Base-by-base conservation (phyloP, 805 yeast species). In the Ogataea haglerorum region DNA sequence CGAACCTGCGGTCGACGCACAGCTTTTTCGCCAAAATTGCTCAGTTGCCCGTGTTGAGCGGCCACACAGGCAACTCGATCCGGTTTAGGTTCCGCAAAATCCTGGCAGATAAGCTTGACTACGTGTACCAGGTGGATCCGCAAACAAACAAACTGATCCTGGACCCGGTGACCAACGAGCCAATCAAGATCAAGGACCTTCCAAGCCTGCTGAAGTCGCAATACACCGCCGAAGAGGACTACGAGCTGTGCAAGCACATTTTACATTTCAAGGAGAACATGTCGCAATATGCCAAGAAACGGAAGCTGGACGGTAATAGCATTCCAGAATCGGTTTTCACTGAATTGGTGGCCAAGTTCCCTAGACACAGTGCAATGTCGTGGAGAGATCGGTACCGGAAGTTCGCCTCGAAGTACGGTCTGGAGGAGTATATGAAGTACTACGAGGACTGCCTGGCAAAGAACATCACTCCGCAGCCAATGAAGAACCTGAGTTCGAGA, bases 301-400 rank as follows among this genome's bases (percentile, higher is more conserved):
- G 53, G 26, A 55, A 53, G 38, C 35, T 46, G 15, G 55, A 50
- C n/a, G 46, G 48, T 2, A 43, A 52, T 24, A 51, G 51, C 23
- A 55, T 60, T 26, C 68, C 67, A 3, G 67, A 64, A 48, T 54
- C 66, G 14, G 67, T 72, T 14, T 73, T 70, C 51, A 64, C 63
- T 13, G 57, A 58, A 16, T 56, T 73, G 43, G 64, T 68, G 32
- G 57, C 63, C 24, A 55, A 53, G 27, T 56, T 64, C 40, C 75
- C 82, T 9, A 63, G 70, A 26, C 93, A 85, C 58, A 67, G 85
- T 3, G 70, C 71, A 34, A 73, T 75, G 53, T 80, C 90, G n/a
- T 85, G 91, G 90, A 77, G 93, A 59, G 93, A 85, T 57, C 70
- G 93, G 47, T 85, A 75, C 58, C 67, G 91, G 49, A 85, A 83